These are phyloP conservation scores for Pachysolen tannophilus DNA, from an alignment of 805 yeast genomes.

Conservation along the genomic window DNA sequence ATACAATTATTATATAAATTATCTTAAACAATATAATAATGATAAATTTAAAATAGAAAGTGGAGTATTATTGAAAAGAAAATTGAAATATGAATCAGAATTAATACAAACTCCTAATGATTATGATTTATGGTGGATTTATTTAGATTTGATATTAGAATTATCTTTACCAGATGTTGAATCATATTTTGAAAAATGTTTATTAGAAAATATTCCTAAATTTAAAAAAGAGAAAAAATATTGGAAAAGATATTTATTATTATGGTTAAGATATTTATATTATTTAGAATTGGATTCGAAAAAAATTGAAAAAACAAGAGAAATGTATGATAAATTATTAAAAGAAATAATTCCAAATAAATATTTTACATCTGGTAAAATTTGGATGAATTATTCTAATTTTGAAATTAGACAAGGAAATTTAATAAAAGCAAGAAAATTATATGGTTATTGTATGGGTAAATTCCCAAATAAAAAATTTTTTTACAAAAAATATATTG, in stretches of 20 bases:
- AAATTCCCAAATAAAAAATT: slow-evolving; percentile 45
- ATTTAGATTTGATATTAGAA: slow-evolving; percentile 43
- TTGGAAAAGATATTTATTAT: slow-evolving; percentile 65
- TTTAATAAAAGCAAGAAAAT: slow-evolving; percentile 49
- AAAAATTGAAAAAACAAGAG: slow-evolving; percentile 38
- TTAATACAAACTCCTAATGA: slow-evolving; percentile 42
- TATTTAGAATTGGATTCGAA: slow-evolving; percentile 45
- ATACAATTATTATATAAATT: slow-evolving; percentile 38
- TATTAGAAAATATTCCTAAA: slow-evolving; percentile 27
- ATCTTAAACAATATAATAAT: slow-evolving; percentile 61
- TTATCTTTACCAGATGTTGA: slow-evolving; percentile 20
- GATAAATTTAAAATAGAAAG: slow-evolving; percentile 43
- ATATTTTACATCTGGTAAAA: slow-evolving; percentile 55
- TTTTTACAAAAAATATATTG: slow-evolving; percentile 57
- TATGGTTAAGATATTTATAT: slow-evolving; percentile 63
- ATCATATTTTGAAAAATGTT: slow-evolving; percentile 36
- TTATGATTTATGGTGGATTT: slow-evolving; percentile 81
- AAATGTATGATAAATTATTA: slow-evolving; percentile 41
- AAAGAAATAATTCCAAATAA: slow-evolving; percentile 44
- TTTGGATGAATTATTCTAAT: slow-evolving; percentile 67
- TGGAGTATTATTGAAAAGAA: slow-evolving; percentile 46
- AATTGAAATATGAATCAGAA: slow-evolving; percentile 41
- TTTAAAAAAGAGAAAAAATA: slow-evolving; percentile 23
- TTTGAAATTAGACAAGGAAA: slow-evolving; percentile 63
- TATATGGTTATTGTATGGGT: slow-evolving; percentile 70